A percentile compares a stretch with the other conserved stretches of the same genome.
These are phyloP conservation scores for Colletotrichum noveboracense DNA, from an alignment of 2,329 filamentous ascomycete species.

Conservation along the genomic window DNA sequence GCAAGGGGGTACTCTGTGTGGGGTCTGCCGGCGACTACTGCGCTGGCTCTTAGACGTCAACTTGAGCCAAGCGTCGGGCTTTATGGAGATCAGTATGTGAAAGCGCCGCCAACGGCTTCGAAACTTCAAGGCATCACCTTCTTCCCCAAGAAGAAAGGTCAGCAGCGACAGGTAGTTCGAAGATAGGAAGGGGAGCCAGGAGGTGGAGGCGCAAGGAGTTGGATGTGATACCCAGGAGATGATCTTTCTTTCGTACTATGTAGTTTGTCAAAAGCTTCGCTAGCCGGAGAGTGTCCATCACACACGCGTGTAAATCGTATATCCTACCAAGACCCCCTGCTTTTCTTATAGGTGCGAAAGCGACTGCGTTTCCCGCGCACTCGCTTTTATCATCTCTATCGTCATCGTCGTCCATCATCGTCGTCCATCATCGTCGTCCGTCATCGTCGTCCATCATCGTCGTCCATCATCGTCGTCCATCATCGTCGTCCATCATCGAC, in stretches of 20 bases:
- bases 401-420: neutral
- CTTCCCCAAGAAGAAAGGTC: neutral
- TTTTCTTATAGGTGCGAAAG: neutral
- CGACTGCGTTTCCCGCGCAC: neutral
- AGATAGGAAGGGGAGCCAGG: neutral
- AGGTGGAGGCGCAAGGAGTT: neutral
- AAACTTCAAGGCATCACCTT: neutral
- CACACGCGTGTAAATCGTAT: neutral
- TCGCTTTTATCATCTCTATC: neutral
- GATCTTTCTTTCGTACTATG: too few species aligned
- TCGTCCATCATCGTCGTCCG: too few species aligned
- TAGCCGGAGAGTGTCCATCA: neutral
- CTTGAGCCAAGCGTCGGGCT: constrained; percentile 4
- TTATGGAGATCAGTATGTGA: neutral
- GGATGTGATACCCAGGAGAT: neutral
- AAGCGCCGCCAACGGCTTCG: neutral
- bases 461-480: too few species aligned
- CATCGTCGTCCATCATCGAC: too few species aligned
- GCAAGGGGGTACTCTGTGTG: constrained; percentile 33
- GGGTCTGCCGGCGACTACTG: neutral
- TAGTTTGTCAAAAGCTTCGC: neutral
- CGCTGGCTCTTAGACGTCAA: neutral
- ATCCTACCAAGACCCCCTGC: neutral
- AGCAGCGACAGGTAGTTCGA: neutral
- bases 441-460: too few species aligned